A percentile compares a stretch with the other conserved stretches of the same genome.
Conservation (phyloP, 352 stramenopile genomes). For the Proteromonas lacertae region DNA sequence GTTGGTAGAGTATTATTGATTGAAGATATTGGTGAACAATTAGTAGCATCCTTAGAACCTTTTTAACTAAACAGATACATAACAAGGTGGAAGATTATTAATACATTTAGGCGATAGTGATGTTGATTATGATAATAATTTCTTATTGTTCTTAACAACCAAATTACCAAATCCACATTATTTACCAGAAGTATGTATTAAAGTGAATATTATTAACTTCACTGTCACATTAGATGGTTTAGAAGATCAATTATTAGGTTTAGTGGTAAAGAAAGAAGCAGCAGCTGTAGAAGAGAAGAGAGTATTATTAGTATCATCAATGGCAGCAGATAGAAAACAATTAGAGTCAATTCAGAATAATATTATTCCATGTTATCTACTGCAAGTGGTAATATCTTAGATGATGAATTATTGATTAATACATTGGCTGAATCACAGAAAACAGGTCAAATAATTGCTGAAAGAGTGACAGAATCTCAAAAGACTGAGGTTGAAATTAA, state of each 20-base stretch:
- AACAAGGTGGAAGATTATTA: slow-evolving; percentile 44
- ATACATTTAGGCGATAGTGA: slow-evolving; percentile 43
- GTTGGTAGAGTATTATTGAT: slow-evolving; percentile 37
- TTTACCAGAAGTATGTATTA: slow-evolving; percentile 43
- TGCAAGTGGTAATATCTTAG: slow-evolving; percentile 49
- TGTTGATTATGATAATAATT: slow-evolving; percentile 39
- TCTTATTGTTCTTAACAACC: slow-evolving; percentile 47
- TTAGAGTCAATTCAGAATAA: slow-evolving; percentile 43
- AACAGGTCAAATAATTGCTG: slow-evolving; percentile 37
- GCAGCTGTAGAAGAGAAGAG: slow-evolving; percentile 42
- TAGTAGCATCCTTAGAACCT: slow-evolving; percentile 43
- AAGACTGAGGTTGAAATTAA: slow-evolving; percentile 55
- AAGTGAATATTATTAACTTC: slow-evolving; percentile 67
- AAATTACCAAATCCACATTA: slow-evolving; percentile 62
- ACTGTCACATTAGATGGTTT: slow-evolving; percentile 55
- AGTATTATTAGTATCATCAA: slow-evolving; percentile 33
- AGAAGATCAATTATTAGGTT: too few species aligned
- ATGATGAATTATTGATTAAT: slow-evolving; percentile 51
- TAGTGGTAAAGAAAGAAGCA: slow-evolving; percentile 51
- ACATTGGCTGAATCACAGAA: slow-evolving; percentile 48
- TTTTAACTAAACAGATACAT: slow-evolving; percentile 25
- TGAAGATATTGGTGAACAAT: slow-evolving; percentile 37
- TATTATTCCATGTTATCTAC: slow-evolving; percentile 48
- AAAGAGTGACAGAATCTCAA: slow-evolving; percentile 33
- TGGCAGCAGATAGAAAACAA: slow-evolving; percentile 62